Percentiles rank a stretch among this genome's conserved stretches.
These are phyloP conservation scores for Blastocystis sp. DNA, from an alignment of 352 stramenopile species.

Conservation along the genomic window DNA sequence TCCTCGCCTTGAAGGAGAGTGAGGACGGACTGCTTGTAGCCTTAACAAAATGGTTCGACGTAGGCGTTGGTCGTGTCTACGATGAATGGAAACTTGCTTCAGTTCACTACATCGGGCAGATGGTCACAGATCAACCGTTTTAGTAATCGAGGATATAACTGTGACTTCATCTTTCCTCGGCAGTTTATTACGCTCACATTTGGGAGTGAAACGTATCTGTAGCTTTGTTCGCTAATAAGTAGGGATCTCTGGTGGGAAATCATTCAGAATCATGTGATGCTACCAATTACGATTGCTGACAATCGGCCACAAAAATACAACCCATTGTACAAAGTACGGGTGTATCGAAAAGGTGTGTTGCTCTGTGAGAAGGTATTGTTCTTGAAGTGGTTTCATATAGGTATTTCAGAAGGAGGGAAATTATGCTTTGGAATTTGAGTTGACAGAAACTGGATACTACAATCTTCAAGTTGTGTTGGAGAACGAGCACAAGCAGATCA, in stretches of 20 bases:
- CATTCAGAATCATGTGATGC: not conserved
- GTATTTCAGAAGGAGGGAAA: not conserved
- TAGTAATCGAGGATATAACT: not conserved
- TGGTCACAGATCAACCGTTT: not conserved
- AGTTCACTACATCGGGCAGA: constrained; percentile 2
- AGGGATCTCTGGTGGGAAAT: not conserved
- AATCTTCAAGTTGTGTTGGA: constrained; percentile 1
- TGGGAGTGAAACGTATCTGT: not conserved
- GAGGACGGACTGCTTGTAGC: not conserved
- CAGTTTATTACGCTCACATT: not conserved
- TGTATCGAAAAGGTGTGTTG: constrained; percentile 1
- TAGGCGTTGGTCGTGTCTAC: not conserved
- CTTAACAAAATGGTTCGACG: not conserved
- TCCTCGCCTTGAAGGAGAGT: not conserved
- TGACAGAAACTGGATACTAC: constrained; percentile 15
- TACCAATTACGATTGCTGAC: constrained; percentile 38
- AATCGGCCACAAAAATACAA: not conserved
- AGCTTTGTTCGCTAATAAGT: not conserved
- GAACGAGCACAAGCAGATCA: constrained; percentile 20
- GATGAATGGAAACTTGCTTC: constrained; percentile 52
- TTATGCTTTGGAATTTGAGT: constrained; percentile 5
- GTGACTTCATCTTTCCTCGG: not conserved
- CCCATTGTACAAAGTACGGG: not conserved
- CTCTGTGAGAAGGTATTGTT: not conserved
- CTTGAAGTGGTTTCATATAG: not conserved